Evolutionary conservation across 140 eudicot species (phyloP).

Genomic region (Flaveria floridana): DNA sequence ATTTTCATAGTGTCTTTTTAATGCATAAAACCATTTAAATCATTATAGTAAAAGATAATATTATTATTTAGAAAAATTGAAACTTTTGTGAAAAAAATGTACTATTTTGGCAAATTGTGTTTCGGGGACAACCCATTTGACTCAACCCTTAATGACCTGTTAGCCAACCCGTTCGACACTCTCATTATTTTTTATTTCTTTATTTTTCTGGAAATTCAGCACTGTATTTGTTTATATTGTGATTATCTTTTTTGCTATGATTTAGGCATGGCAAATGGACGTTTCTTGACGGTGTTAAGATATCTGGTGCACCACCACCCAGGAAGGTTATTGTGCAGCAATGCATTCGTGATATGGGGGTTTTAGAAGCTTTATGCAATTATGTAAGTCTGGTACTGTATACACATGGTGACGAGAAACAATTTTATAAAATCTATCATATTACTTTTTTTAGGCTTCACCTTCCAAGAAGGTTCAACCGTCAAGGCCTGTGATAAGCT

Average conservation of each 20-base stretch:
- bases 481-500: conserved; percentile 62
- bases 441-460: conserved; percentile 47
- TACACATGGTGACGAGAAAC: not conserved
- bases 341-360: conserved; percentile 68
- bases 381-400: conserved; percentile 48
- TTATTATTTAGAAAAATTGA: not conserved
- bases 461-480: conserved; percentile 67
- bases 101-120: conserved; percentile 1
- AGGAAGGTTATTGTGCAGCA: conserved; percentile 88
- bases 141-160: not conserved
- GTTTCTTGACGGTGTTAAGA: conserved; percentile 88
- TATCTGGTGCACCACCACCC: conserved; percentile 88
- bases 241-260: conserved; percentile 13
- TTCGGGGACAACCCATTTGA: not conserved
- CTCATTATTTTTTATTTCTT: not conserved
- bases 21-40: not conserved
- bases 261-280: conserved; percentile 71
- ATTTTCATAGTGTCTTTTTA: not conserved
- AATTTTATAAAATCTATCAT: not conserved
- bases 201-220: not conserved
- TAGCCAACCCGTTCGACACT: not conserved
- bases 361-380: conserved; percentile 74
- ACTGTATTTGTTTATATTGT: conserved; percentile 5
- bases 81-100: not conserved
- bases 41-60: not conserved